phyloP scores from a whole-genome alignment of 495 filamentous ascomycete genomes.

The Penicillium diatomitis region DNA sequence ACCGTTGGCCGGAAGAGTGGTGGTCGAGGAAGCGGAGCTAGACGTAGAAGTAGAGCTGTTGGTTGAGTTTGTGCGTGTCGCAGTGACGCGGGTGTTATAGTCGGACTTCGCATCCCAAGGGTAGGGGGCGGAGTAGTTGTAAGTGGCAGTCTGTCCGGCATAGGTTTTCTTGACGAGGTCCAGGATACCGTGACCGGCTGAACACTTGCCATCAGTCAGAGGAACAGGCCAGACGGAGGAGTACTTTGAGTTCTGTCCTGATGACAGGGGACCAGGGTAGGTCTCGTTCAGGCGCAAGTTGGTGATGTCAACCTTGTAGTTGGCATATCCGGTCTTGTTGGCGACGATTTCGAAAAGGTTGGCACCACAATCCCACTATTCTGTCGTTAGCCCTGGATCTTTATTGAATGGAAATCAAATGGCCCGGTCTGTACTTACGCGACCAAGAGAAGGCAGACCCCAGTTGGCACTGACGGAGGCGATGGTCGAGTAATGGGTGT shows the following conservation, averaged over 20 bases:
- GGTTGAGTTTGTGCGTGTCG: constrained; percentile 16
- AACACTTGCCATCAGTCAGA: constrained; percentile 30
- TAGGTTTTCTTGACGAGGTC: constrained; percentile 32
- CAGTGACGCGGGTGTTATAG: constrained; percentile 22
- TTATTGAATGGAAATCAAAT: too few relatives aligned
- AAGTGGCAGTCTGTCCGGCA: constrained; percentile 15
- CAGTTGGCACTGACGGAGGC: constrained; percentile 60
- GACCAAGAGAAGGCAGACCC: constrained; percentile 55
- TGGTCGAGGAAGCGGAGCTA: constrained; percentile 1
- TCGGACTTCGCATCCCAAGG: constrained; percentile 11
- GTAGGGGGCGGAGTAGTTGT: constrained; percentile 35
- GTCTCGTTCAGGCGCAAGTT: constrained; percentile 37
- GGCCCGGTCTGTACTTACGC: constrained; percentile 11
- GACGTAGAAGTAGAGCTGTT: neutral
- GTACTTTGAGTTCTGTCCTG: constrained; percentile 21
- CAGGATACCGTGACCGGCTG: constrained; percentile 35
- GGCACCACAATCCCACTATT: constrained; percentile 50
- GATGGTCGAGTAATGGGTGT: constrained; percentile 64
- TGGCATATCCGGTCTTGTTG: constrained; percentile 48
- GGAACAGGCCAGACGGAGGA: constrained; percentile 33
- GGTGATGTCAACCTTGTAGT: constrained; percentile 36
- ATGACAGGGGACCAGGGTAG: constrained; percentile 36
- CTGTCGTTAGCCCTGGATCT: neutral
- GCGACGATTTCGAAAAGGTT: constrained; percentile 57
- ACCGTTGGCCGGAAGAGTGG: neutral